Conservation (phyloP, 169 alveolate species). For the Toxoplasma gondii region DNA sequence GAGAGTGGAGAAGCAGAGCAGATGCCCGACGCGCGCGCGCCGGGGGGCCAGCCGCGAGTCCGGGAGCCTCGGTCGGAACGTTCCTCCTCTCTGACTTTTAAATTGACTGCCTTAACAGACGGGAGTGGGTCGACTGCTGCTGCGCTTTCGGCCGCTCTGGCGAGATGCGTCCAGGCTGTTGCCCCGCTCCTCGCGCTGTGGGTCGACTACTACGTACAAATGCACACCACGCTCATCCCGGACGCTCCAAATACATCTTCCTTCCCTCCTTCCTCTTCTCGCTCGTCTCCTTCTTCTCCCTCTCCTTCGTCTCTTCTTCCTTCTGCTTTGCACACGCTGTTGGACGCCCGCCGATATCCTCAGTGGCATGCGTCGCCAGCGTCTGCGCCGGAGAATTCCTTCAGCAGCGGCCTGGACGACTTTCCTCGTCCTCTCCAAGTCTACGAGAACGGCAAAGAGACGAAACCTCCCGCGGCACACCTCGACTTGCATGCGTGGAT, state of each 20-base stretch:
- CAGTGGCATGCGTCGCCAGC: not conserved
- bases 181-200: not conserved
- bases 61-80: not conserved
- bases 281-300: not conserved
- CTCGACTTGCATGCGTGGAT: constrained; percentile 36
- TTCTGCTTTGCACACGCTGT: not conserved
- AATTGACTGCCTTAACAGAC: not conserved
- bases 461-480: not conserved
- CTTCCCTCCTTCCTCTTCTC: not conserved
- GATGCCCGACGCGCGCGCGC: not conserved
- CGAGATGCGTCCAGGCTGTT: not conserved
- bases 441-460: not conserved
- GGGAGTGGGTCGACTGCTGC: not conserved
- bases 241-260: not conserved
- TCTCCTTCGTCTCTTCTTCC: not conserved
- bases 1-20: no score
- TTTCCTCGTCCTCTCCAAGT: not conserved
- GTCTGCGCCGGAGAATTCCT: not conserved
- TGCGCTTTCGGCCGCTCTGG: not conserved
- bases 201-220: not conserved
- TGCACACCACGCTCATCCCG: not conserved
- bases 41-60: not conserved
- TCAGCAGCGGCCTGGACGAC: constrained; percentile 18
- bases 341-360: not conserved
- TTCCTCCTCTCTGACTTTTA: not conserved